These are phyloP conservation scores for Rhizopus stolonifer DNA, from an alignment of 371 early-diverging fungal species.

Conservation along the genomic window DNA sequence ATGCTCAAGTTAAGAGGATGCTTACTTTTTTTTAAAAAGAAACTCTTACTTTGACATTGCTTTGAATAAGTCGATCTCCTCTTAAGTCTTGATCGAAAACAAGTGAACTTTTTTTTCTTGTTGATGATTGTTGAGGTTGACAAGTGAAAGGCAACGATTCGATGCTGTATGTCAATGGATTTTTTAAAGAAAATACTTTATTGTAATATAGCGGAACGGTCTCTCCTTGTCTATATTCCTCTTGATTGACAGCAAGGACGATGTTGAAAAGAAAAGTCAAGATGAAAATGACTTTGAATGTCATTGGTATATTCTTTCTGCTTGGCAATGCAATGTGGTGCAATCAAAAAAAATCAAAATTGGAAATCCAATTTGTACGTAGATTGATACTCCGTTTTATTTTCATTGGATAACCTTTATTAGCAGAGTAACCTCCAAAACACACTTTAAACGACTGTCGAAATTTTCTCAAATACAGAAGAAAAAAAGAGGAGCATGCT, in stretches of 20 bases:
- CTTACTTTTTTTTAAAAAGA: neutral
- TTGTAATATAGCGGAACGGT: constrained; percentile 39
- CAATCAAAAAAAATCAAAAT: too few species aligned
- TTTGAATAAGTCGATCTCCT: constrained; percentile 41
- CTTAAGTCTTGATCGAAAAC: constrained; percentile 38
- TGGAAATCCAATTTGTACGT: too few species aligned
- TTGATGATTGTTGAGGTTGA: constrained; percentile 19
- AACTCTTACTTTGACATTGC: constrained; percentile 36
- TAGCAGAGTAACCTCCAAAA: too few species aligned
- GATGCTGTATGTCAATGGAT: constrained; percentile 35
- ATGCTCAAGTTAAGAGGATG: too few species aligned
- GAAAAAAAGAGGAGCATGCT: too few species aligned
- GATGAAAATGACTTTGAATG: neutral
- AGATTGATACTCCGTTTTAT: too few species aligned
- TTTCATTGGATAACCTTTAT: too few species aligned
- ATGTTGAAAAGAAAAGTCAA: neutral
- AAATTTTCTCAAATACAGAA: too few species aligned
- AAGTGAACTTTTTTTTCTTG: constrained; percentile 26
- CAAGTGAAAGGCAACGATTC: constrained; percentile 37
- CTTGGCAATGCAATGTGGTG: too few species aligned
- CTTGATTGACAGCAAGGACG: neutral
- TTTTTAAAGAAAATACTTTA: constrained; percentile 43
- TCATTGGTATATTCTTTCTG: too few species aligned
- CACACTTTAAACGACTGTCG: too few species aligned
- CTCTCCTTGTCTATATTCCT: constrained; percentile 30